Evolutionary conservation across 306 rosid species (phyloP).

Genomic region (Lotus japonicus): DNA sequence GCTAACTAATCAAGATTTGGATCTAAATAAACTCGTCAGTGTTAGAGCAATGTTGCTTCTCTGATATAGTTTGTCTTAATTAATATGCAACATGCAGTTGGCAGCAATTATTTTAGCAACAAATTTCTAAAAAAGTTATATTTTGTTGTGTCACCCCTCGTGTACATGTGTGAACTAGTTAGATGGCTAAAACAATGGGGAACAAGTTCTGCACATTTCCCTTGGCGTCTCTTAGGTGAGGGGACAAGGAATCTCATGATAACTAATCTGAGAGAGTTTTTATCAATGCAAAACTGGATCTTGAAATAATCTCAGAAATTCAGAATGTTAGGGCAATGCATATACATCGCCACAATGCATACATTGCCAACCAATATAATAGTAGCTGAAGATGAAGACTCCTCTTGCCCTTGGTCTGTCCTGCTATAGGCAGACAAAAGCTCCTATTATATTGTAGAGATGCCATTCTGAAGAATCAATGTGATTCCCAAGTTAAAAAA

Average conservation of each 20-base stretch:
- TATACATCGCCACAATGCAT: slow-evolving; percentile 14
- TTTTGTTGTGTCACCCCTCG: background rate
- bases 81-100: too few relatives aligned
- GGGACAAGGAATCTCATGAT: too few relatives aligned
- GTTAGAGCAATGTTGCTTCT: background rate
- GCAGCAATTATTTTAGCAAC: too few relatives aligned
- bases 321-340: slow-evolving; percentile 14
- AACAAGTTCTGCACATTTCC: background rate
- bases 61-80: too few relatives aligned
- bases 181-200: background rate
- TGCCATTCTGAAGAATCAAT: background rate
- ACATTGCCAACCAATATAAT: background rate
- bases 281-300: too few relatives aligned
- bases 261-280: too few relatives aligned
- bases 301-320: too few relatives aligned
- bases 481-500: background rate
- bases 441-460: slow-evolving; percentile 15
- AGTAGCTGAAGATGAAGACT: background rate
- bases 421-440: background rate
- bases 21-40: background rate
- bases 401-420: background rate
- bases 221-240: background rate
- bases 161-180: background rate
- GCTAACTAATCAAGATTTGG: too few relatives aligned
- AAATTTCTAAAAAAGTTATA: background rate